Evolutionary conservation across 2,329 filamentous ascomycete genomes (phyloP), one percentile per base, ranked within the genome.

Genomic region (Ophiostoma angusticollis): DNA sequence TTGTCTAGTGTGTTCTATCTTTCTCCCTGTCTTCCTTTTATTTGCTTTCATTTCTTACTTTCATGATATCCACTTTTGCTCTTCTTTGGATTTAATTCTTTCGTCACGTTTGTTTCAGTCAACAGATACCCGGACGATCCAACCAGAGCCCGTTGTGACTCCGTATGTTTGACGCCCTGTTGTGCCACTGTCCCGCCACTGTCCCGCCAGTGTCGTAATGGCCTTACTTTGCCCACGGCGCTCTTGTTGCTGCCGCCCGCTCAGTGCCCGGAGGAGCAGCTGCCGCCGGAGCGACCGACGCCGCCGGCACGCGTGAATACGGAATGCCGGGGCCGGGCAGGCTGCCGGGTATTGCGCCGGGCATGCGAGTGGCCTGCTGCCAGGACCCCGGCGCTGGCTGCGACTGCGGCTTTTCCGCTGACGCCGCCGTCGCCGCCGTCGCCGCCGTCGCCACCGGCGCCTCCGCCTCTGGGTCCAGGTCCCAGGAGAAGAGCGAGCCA

Each of bases 401-500:
- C 9, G 2, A 35, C 31, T 12, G 43, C 39, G 1, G 38, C 41
- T 3, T 16, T 5, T 45, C 41, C 28, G 43, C 9, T 1, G 68
- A 67, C 1, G 56, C 48, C 1, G 58, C 49, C 1, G 79, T 77
- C 39, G 29, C 36, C 12, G 29, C 9, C 3, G 37, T 35, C 12
- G 43, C 39, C 1, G 38, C 41, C 4, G 40, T 16, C 6, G 46
- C 41, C 28, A 44, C 9, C 1, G 68, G 67, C 1, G 56, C 48
- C 1, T 58, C 49, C 1, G 79, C 77, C 39, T 72, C 62, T 0
- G 78, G 78, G 52, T 86, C 79, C 33, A 57, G 60, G 2, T 84
- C 76, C 80, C 81, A 89, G 27, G 71, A 74, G 54, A 89, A 85
- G n/a, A 91, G 62, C 6, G 78, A 80, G 19, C 84, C 84, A 49